A percentile compares a stretch with the other conserved stretches of the same genome.
Evolutionary conservation across 1,284 basidiomycete genomes (phyloP).

Genomic region (Pascua sp.): DNA sequence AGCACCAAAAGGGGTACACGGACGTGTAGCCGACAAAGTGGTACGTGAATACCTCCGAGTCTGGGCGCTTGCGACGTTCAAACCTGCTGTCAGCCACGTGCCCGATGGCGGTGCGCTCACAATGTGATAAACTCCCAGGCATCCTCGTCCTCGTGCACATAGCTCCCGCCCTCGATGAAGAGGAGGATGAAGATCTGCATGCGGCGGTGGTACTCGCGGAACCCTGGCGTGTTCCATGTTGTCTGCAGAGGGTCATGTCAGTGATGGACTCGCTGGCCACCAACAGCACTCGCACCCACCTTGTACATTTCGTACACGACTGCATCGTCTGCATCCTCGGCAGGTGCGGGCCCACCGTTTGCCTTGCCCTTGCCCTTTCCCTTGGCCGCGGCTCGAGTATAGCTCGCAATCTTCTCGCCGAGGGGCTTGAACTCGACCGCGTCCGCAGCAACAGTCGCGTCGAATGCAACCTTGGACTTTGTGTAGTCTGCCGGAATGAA

Average conservation of each 20-base stretch:
- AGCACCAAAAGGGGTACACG: conserved; percentile 89
- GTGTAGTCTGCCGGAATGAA: conserved; percentile 78
- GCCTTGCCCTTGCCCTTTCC: conserved; percentile 57
- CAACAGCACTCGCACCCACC: conserved; percentile 55
- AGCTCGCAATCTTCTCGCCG: conserved; percentile 72
- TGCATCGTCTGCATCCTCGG: conserved; percentile 59
- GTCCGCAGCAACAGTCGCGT: conserved; percentile 66
- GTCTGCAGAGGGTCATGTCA: conserved; percentile 52
- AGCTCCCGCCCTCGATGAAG: conserved; percentile 93
- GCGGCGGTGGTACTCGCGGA: conserved; percentile 83
- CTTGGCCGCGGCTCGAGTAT: conserved; percentile 55
- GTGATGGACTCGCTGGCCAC: neutral
- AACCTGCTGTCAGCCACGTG: conserved; percentile 56
- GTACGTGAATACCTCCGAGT: conserved; percentile 57
- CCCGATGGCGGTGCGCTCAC: conserved; percentile 53
- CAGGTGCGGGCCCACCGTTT: conserved; percentile 45
- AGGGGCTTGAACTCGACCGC: conserved; percentile 69
- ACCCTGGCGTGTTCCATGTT: conserved; percentile 83
- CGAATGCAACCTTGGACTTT: conserved; percentile 64
- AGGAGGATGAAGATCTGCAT: conserved; percentile 94
- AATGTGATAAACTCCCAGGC: conserved; percentile 80
- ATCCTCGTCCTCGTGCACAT: conserved; percentile 82
- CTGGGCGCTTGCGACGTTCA: conserved; percentile 67
- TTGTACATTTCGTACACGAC: conserved; percentile 81
- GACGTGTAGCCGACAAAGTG: conserved; percentile 91